These are phyloP conservation scores for Acacia confusa DNA, from an alignment of 306 rosid species.

Conservation along the genomic window DNA sequence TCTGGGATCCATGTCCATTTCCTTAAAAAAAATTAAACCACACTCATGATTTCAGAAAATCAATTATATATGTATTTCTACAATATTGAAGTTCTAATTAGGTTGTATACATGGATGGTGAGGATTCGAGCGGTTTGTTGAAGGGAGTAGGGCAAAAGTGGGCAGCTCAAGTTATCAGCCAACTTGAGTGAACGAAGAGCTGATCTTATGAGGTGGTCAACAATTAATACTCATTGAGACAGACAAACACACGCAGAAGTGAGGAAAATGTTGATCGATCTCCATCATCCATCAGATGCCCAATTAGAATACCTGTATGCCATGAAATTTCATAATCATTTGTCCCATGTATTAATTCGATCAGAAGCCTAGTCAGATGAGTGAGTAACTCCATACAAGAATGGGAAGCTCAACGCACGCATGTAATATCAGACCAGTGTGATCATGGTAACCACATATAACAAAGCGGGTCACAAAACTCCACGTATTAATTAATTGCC, in stretches of 20 bases:
- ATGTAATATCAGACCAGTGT: not conserved
- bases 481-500: not conserved
- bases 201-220: not conserved
- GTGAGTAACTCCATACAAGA: not conserved
- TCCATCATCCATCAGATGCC: not conserved
- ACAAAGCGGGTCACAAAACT: not conserved
- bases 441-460: constrained; percentile 2
- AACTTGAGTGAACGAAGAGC: not conserved
- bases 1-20: not conserved
- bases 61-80: too few species aligned
- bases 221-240: not conserved
- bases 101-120: not conserved
- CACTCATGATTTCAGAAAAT: not conserved
- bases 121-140: not conserved
- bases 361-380: not conserved
- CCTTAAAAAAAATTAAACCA: not conserved
- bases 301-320: not conserved
- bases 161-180: not conserved
- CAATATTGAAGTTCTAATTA: not conserved
- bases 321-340: not conserved
- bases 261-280: not conserved
- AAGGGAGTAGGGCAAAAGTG: not conserved
- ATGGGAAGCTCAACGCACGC: not conserved
- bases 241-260: not conserved
- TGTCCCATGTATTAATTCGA: constrained; percentile 1